Conservation (phyloP, 2,329 filamentous ascomycete genomes). For the Mycogone perniciosa region DNA sequence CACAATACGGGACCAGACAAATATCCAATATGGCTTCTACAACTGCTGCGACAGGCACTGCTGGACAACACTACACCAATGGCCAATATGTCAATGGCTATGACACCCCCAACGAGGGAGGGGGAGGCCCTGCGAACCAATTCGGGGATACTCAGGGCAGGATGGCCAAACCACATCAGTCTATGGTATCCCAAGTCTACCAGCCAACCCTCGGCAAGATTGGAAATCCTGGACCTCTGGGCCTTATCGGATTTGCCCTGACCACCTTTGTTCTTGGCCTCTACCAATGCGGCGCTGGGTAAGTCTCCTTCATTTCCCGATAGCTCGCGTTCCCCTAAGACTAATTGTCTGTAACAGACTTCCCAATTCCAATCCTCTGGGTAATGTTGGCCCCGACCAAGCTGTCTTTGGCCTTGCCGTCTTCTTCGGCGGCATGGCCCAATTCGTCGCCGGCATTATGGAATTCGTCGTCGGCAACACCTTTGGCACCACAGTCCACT, state of each 20-base stretch:
- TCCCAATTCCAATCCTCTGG: slow-evolving; percentile 28
- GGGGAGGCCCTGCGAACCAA: not conserved
- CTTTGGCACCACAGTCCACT: slow-evolving; percentile 55
- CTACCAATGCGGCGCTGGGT: slow-evolving; percentile 42
- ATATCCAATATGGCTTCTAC: slow-evolving; percentile 9
- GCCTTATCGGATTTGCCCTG: slow-evolving; percentile 57
- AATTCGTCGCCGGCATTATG: slow-evolving; percentile 59
- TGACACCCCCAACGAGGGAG: slow-evolving; percentile 1
- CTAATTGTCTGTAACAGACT: slow-evolving; percentile 20
- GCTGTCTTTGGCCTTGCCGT: slow-evolving; percentile 31
- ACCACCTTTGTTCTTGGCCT: slow-evolving; percentile 56
- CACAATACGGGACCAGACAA: not conserved
- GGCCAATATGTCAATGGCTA: slow-evolving; percentile 1
- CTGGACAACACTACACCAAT: slow-evolving; percentile 8
- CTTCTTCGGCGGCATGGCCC: slow-evolving; percentile 59
- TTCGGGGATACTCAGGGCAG: not conserved
- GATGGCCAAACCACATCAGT: slow-evolving; percentile 24
- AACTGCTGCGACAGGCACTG: slow-evolving; percentile 1
- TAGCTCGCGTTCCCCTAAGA: not conserved
- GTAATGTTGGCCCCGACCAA: slow-evolving; percentile 29
- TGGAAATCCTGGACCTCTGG: slow-evolving; percentile 55
- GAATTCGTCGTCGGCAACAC: slow-evolving; percentile 51
- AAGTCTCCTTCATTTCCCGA: slow-evolving; percentile 23
- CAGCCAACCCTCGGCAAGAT: slow-evolving; percentile 36
- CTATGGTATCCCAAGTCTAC: slow-evolving; percentile 30